These are phyloP conservation scores for Lipomyces anomalus DNA, from an alignment of 805 yeast species.

Conservation along the genomic window DNA sequence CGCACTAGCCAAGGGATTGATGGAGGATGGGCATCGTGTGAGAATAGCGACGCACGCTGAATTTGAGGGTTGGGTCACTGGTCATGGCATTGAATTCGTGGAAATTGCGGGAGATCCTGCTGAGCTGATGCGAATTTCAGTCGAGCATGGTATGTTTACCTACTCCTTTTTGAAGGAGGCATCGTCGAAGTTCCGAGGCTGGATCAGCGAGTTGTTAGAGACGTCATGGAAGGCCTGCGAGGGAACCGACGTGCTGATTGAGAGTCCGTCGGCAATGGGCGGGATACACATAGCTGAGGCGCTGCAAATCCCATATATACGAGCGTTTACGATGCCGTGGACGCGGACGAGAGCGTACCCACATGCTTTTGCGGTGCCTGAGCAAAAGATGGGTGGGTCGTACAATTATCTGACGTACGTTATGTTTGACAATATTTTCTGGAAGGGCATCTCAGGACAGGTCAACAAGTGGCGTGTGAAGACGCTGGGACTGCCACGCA, in stretches of 20 bases:
- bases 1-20: conserved; percentile 74
- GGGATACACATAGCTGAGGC: conserved; percentile 96
- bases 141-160: conserved; percentile 80
- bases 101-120: conserved; percentile 91
- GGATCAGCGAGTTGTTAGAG: conserved; percentile 69
- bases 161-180: conserved; percentile 82
- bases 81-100: conserved; percentile 61
- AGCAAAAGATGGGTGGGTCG: conserved; percentile 85
- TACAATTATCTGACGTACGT: conserved; percentile 91
- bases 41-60: conserved; percentile 83
- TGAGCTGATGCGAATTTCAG: conserved; percentile 87
- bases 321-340: conserved; percentile 99
- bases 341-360: conserved; percentile 93
- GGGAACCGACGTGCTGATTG: conserved; percentile 74
- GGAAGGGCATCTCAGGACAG: conserved; percentile 87
- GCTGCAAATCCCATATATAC: conserved; percentile 76
- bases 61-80: conserved; percentile 66
- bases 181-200: conserved; percentile 64
- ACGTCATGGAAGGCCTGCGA: conserved; percentile 87
- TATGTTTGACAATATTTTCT: conserved; percentile 83
- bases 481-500: conserved; percentile 56
- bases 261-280: conserved; percentile 94
- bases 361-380: conserved; percentile 93
- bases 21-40: conserved; percentile 76
- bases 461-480: conserved; percentile 83